These are phyloP conservation scores for Eutrema yunnanense DNA, from an alignment of 345 rosid genomes.

Conservation along the genomic window DNA sequence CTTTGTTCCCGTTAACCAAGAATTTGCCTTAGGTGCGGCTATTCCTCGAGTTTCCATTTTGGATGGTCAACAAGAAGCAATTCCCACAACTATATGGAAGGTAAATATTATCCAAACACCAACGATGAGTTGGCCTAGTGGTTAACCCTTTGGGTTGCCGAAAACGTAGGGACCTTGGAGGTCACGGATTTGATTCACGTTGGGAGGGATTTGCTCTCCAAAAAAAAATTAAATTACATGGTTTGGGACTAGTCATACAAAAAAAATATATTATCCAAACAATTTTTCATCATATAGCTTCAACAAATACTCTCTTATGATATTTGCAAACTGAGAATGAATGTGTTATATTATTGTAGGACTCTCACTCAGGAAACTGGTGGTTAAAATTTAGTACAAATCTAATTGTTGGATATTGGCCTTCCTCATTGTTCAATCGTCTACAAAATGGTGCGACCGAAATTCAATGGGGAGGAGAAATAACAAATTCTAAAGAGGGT, in stretches of 20 bases:
- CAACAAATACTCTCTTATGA: too few species aligned
- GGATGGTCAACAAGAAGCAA: not conserved
- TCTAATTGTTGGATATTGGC: constrained; percentile 42
- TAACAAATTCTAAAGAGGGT: not conserved
- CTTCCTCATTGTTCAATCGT: constrained; percentile 23
- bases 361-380: constrained; percentile 33
- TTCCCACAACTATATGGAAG: constrained; percentile 7
- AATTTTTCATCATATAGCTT: too few species aligned
- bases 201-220: too few species aligned
- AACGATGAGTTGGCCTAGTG: too few species aligned
- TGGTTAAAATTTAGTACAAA: constrained; percentile 28
- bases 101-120: not conserved
- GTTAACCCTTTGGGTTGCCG: too few species aligned
- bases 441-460: constrained; percentile 17
- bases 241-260: too few species aligned
- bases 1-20: constrained; percentile 15
- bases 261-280: too few species aligned
- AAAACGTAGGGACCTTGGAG: too few species aligned
- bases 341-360: constrained; percentile 13
- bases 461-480: constrained; percentile 42
- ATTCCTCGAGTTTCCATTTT: constrained; percentile 12
- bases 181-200: too few species aligned
- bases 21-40: not conserved
- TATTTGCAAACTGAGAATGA: too few species aligned
- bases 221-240: too few species aligned